A percentile compares a stretch with the other conserved stretches of the same genome.
Conservation (phyloP, 495 filamentous ascomycete species). For the Amorphotheca resinae region DNA sequence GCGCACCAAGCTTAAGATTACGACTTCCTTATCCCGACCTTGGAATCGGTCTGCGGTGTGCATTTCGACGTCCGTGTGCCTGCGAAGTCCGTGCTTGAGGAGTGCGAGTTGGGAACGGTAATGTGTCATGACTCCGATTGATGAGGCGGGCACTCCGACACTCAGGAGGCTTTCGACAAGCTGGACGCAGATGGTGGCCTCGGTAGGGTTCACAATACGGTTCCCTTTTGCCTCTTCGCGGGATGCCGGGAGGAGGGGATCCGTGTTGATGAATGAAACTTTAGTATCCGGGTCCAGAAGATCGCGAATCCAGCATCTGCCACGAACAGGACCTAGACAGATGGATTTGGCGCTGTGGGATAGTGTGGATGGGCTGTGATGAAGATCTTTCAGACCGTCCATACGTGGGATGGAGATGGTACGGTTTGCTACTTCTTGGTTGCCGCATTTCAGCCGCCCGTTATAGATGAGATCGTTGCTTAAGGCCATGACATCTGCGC, state of each 20-base stretch:
- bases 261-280: conserved; percentile 82
- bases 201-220: conserved; percentile 73
- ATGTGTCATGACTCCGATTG: conserved; percentile 96
- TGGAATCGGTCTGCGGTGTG: conserved; percentile 96
- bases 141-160: conserved; percentile 55
- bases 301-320: conserved; percentile 72
- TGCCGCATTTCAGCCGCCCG: conserved; percentile 82
- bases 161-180: conserved; percentile 67
- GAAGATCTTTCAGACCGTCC: conserved; percentile 43
- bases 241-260: conserved; percentile 47
- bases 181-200: conserved; percentile 62
- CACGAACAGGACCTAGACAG: conserved; percentile 38
- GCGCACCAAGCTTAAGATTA: conserved; percentile 75
- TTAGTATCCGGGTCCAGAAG: conserved; percentile 55
- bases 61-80: conserved; percentile 57
- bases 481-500: conserved; percentile 86
- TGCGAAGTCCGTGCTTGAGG: conserved; percentile 32
- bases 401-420: conserved; percentile 48
- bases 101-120: conserved; percentile 78
- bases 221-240: conserved; percentile 63
- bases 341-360: conserved; percentile 26
- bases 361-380: conserved; percentile 34
- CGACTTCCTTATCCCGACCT: conserved; percentile 84
- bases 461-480: conserved; percentile 90
- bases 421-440: conserved; percentile 53